Percentiles rank a stretch among this genome's conserved stretches.
Evolutionary conservation across 371 early-diverging fungal species (phyloP).

Genomic region (Sporodiniella umbellata): DNA sequence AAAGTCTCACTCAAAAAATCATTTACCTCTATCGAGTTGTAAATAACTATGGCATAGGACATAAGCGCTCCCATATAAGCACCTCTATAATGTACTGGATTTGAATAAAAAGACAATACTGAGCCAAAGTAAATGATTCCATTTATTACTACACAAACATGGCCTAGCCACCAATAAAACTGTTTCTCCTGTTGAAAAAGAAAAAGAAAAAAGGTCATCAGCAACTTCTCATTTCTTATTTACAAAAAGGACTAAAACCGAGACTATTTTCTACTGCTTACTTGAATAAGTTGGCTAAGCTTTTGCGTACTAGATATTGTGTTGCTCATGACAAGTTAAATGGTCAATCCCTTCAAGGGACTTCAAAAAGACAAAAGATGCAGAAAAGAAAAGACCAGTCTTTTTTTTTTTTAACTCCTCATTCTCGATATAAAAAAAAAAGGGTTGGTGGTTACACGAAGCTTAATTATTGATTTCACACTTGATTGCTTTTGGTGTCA

Average conservation of each 20-base stretch:
- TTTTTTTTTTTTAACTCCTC: not conserved
- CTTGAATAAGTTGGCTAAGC: no score
- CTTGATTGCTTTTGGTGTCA: no score
- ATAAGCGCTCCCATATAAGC: conserved; percentile 73
- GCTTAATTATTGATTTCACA: no score
- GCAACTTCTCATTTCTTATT: no score
- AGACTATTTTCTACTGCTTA: no score
- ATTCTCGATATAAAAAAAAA: not conserved
- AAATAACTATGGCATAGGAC: conserved; percentile 81
- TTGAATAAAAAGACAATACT: conserved; percentile 31
- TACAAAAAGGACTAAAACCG: conserved; percentile 3
- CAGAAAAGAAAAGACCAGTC: no score
- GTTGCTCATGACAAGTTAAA: no score
- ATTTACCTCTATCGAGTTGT: conserved; percentile 75
- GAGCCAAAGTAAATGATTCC: conserved; percentile 36
- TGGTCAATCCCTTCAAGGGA: no score
- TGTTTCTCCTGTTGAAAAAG: conserved; percentile 41
- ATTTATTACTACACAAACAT: conserved; percentile 32
- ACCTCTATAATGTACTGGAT: conserved; percentile 47
- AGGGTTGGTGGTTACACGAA: not conserved
- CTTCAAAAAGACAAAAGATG: no score
- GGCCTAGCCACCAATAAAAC: conserved; percentile 57
- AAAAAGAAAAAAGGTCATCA: not conserved
- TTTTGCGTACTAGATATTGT: no score
- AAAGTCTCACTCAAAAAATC: not conserved